Conservation (phyloP, 2,329 filamentous ascomycete species). For the Rhynchosporium graminicola region DNA sequence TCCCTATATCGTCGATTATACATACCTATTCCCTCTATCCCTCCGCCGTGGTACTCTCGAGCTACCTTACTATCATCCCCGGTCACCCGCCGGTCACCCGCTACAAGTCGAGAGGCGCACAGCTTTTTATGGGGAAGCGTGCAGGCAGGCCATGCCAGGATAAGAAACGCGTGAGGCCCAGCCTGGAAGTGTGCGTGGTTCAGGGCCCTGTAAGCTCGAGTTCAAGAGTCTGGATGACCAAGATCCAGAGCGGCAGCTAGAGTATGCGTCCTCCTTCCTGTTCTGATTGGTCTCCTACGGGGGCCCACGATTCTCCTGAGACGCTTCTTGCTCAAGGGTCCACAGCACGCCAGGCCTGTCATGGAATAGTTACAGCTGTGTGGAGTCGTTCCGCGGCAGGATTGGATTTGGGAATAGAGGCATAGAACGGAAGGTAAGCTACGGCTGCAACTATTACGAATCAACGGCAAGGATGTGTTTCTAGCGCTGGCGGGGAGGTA, state of each 20-base stretch:
- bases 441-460: neutral
- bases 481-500: conserved; percentile 4
- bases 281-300: conserved; percentile 21
- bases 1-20: too few species aligned
- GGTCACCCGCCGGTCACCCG: too few species aligned
- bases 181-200: too few species aligned
- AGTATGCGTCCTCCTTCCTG: neutral
- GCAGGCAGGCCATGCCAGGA: conserved; percentile 20
- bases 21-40: too few species aligned
- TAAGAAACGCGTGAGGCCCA: conserved; percentile 14
- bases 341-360: conserved; percentile 28
- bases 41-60: too few species aligned
- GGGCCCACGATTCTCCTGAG: conserved; percentile 23
- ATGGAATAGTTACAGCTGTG: conserved; percentile 21
- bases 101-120: neutral
- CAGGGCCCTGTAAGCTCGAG: too few species aligned
- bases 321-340: conserved; percentile 22
- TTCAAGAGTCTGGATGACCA: conserved; percentile 28
- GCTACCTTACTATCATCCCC: too few species aligned
- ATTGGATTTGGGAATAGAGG: conserved; percentile 20
- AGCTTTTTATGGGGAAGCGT: neutral
- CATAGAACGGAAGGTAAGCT: neutral
- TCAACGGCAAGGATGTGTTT: neutral
- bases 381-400: conserved; percentile 20
- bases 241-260: conserved; percentile 23